phyloP scores from a whole-genome alignment of 2,329 filamentous ascomycete genomes.

The Aspergillus sergii region DNA sequence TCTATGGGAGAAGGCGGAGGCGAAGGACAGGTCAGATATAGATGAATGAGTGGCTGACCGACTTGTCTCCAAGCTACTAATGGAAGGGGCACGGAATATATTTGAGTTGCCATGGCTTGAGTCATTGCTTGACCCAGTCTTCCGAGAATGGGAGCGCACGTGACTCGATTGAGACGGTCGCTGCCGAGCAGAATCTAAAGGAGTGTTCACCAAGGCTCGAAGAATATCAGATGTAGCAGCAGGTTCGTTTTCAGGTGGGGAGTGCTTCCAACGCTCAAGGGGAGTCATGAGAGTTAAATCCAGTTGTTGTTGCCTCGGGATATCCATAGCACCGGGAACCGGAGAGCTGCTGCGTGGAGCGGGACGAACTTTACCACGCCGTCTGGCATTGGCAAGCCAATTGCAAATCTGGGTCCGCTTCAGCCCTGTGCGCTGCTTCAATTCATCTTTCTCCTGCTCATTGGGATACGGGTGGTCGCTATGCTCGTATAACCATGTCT shows the following conservation, averaged over 20 bases:
- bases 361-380: conserved; percentile 74
- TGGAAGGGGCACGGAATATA: conserved; percentile 54
- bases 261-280: conserved; percentile 70
- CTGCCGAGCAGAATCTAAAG: conserved; percentile 37
- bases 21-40: conserved; percentile 57
- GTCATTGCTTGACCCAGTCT: conserved; percentile 52
- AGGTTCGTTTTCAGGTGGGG: conserved; percentile 70
- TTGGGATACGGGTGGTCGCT: conserved; percentile 83
- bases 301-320: conserved; percentile 61
- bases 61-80: conserved; percentile 57
- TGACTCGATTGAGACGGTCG: conserved; percentile 33
- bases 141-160: conserved; percentile 40
- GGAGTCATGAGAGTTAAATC: conserved; percentile 60
- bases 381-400: conserved; percentile 87
- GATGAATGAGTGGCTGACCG: conserved; percentile 56
- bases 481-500: conserved; percentile 82
- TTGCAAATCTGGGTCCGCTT: conserved; percentile 84
- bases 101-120: conserved; percentile 57
- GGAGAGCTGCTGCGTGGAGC: conserved; percentile 68
- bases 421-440: conserved; percentile 78
- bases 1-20: conserved; percentile 59
- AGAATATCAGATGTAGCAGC: conserved; percentile 66
- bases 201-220: conserved; percentile 56
- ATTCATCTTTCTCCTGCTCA: conserved; percentile 79
- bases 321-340: conserved; percentile 71